Base-by-base conservation (phyloP, 345 rosid genomes). In the Gossypium thurberi region DNA sequence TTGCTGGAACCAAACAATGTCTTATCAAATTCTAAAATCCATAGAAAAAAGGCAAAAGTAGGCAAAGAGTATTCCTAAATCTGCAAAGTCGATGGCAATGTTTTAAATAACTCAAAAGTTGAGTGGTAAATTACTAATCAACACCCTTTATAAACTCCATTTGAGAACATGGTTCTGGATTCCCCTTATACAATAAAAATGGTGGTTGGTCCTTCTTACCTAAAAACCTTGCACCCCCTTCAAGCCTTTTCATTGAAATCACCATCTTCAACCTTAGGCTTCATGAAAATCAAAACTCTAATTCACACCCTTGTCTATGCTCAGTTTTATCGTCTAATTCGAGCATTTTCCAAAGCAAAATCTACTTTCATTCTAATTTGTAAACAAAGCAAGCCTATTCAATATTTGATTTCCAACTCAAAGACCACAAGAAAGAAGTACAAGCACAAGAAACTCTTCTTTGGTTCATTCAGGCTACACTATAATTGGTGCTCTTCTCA, bases 401-500 rank as follows among this genome's bases (percentile, higher is more conserved):
- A 80, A 42, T 50, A 69, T 78, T 75, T 78, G 60, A 63, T 85
- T 64, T 80, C 69, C 82, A 82, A 86, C 72, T 46, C 79, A 26
- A 88, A 81, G 74, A 77, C 48, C 28, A 48, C 81, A 4, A 88
- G 78, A 71, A 84, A 82, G 65, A 82, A 77, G 57, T 69, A 76
- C 77, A 57, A 66, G 74, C 82, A 85, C 44, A 88, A 71, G 72
- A 82, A 84, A 73, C 76, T 90, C 40, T 81, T 87, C 70, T 84
- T 90, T 33, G 98, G 98, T 3, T 93, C 98, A 1, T 93, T 91
- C 70, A 83, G 98, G 77, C 81, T 93, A 46, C 97, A 93, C 82
- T 93, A 93, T 73, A 93, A 93, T 78, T 93, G 94, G 90, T 88
- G 97, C 78, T 93, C 98, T 20, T 85, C 93, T 12, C 93, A 89